Base-by-base conservation (phyloP, 1,284 basidiomycete species). In the Schizopora paradoxa region DNA sequence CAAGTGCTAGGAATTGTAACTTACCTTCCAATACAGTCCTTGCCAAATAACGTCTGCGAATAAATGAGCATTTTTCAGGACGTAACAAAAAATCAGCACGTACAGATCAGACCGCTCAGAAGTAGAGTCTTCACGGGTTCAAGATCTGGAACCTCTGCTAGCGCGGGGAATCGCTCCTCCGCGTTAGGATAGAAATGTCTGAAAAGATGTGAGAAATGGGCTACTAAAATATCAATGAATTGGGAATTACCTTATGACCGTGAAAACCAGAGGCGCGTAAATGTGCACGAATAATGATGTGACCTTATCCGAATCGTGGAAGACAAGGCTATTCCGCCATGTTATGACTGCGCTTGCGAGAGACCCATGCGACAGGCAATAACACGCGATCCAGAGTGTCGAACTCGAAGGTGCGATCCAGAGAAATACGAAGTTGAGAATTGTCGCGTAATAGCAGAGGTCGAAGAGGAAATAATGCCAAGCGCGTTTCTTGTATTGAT, bases 401-500 rank as follows among this genome's bases (percentile, higher is more conserved):
- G 82, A 70, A 53, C 76, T 91, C 3, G 70, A 68, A 0, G 91
- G 91, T 49, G 91, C 68, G 48, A 88, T 56, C 91, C 91, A 94
- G 55, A 95, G 74, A 69, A 82, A 96, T 52, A 93, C 61, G 51
- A 94, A 77, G 66, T 93, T 91, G 65, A 96, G 79, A 58, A 93
- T 78, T 52, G 83, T 93, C 58, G 82, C 83, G 58, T 82, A 94
- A 67, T 95, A 95, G 65, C 91, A 95, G 32, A 94, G 69, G 62
- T 91, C 92, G 63, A 94, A 94, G 36, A 95, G 73, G 70, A 96
- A 96, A 67, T 96, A 96, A 63, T 94, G 91, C 82, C 84, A 94
- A 2, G 77, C 76, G 40, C 82, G 86, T 60, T 84, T 82, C 75
- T 93, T 93, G 73, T 93, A 94, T 29, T 67, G 75, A 65, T 86